Conservation (phyloP, 352 stramenopile species). For the Phytophthora sp. region DNA sequence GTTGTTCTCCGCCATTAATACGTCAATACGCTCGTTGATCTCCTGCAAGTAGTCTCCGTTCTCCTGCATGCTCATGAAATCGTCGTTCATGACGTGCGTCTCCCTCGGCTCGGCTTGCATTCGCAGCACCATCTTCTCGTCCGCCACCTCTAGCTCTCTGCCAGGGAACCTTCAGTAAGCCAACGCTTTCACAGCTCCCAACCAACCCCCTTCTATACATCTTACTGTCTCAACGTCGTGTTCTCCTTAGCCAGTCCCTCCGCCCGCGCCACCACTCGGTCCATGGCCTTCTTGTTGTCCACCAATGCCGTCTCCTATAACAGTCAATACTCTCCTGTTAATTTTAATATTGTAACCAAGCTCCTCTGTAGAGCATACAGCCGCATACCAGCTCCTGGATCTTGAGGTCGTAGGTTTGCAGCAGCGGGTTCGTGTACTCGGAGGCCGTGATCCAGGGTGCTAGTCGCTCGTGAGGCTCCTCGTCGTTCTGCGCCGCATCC, state of each 20-base stretch:
- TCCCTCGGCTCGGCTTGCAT: conserved; percentile 55
- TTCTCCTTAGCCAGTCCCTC: conserved; percentile 73
- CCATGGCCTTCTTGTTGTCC: conserved; percentile 69
- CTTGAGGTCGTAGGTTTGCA: conserved; percentile 80
- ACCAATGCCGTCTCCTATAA: conserved; percentile 50
- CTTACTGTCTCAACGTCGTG: conserved; percentile 68
- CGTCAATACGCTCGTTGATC: conserved; percentile 80
- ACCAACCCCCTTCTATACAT: too few species aligned
- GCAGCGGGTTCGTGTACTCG: conserved; percentile 74
- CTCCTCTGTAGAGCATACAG: background rate
- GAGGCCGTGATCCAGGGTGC: conserved; percentile 74
- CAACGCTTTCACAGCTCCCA: background rate
- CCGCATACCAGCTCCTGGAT: conserved; percentile 71
- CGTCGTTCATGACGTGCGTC: conserved; percentile 35
- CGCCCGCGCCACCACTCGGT: conserved; percentile 51
- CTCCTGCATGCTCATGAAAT: conserved; percentile 46
- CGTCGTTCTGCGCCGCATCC: conserved; percentile 36
- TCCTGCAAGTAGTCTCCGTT: conserved; percentile 68
- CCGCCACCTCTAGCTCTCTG: conserved; percentile 65
- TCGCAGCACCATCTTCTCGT: conserved; percentile 63
- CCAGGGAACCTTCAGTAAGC: background rate
- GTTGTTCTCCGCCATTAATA: conserved; percentile 86
- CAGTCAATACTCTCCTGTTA: background rate
- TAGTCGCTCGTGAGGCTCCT: conserved; percentile 18
- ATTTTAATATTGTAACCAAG: background rate